Conservation (phyloP, 108 stramenopile genomes). For the Fistulifera solaris region DNA sequence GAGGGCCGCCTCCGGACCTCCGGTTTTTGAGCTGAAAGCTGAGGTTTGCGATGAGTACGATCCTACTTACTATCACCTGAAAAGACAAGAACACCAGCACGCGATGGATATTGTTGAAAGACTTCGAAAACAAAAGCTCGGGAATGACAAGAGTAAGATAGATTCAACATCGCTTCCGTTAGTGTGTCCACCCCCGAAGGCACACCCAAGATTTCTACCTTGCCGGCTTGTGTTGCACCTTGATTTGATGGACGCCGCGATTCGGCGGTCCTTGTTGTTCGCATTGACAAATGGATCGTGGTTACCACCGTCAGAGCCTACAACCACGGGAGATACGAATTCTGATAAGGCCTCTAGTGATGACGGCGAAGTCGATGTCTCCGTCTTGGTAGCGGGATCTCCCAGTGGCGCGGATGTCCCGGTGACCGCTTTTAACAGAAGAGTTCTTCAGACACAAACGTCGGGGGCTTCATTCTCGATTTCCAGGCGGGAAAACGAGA, state of each 20-base stretch:
- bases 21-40: slow-evolving; percentile 69
- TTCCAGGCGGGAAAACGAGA: slow-evolving; percentile 21
- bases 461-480: slow-evolving; percentile 20
- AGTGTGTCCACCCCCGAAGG: slow-evolving; percentile 67
- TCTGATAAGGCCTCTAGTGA: slow-evolving; percentile 8
- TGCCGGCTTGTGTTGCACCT: slow-evolving; percentile 72
- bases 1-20: slow-evolving; percentile 56
- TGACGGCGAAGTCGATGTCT: slow-evolving; percentile 1
- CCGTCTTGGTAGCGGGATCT: background rate
- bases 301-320: slow-evolving; percentile 75
- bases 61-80: slow-evolving; percentile 81
- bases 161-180: slow-evolving; percentile 56
- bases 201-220: slow-evolving; percentile 78
- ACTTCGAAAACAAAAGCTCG: slow-evolving; percentile 58
- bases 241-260: slow-evolving; percentile 69
- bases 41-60: slow-evolving; percentile 85
- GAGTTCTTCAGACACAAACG: slow-evolving; percentile 2
- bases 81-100: slow-evolving; percentile 85
- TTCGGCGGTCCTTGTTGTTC: slow-evolving; percentile 80
- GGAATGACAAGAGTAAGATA: slow-evolving; percentile 12
- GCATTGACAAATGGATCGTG: slow-evolving; percentile 71
- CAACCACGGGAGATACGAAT: slow-evolving; percentile 12
- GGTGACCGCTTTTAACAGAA: slow-evolving; percentile 17
- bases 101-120: slow-evolving; percentile 86
- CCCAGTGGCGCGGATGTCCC: slow-evolving; percentile 22